A percentile compares a stretch with the other conserved stretches of the same genome.
Evolutionary conservation across 148 eudicot genomes (phyloP).

Genomic region (Diospyros lotus): DNA sequence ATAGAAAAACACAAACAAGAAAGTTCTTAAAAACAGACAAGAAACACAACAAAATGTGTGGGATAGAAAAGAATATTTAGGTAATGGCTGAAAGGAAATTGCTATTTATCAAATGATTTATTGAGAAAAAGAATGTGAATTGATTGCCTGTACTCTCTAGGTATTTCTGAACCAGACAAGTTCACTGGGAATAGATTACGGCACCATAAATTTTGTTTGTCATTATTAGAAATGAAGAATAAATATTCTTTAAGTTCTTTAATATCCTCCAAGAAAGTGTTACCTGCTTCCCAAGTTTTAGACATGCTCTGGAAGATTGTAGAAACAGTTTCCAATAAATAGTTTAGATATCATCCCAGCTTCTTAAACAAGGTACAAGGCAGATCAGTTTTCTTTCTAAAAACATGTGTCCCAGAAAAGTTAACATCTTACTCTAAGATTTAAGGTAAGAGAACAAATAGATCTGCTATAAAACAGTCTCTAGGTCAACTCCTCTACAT

Average conservation of each 20-base stretch:
- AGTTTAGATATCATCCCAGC: not conserved
- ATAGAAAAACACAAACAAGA: not conserved
- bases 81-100: not conserved
- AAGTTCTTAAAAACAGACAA: not conserved
- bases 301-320: not conserved
- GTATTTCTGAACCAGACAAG: too few species aligned
- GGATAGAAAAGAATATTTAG: not conserved
- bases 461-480: not conserved
- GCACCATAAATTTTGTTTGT: not conserved
- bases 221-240: not conserved
- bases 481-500: not conserved
- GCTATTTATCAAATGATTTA: too few species aligned
- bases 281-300: not conserved
- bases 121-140: too few species aligned
- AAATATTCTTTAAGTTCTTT: not conserved
- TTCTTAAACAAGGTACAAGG: conserved; percentile 3
- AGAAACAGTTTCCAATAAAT: not conserved
- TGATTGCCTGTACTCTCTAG: too few species aligned
- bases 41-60: not conserved
- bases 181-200: too few species aligned
- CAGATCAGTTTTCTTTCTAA: not conserved
- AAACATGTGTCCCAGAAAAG: not conserved
- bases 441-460: not conserved
- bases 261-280: not conserved
- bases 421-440: not conserved